These are phyloP conservation scores for Giardia duodenalis DNA, from an alignment of 208 protist species.

Conservation along the genomic window DNA sequence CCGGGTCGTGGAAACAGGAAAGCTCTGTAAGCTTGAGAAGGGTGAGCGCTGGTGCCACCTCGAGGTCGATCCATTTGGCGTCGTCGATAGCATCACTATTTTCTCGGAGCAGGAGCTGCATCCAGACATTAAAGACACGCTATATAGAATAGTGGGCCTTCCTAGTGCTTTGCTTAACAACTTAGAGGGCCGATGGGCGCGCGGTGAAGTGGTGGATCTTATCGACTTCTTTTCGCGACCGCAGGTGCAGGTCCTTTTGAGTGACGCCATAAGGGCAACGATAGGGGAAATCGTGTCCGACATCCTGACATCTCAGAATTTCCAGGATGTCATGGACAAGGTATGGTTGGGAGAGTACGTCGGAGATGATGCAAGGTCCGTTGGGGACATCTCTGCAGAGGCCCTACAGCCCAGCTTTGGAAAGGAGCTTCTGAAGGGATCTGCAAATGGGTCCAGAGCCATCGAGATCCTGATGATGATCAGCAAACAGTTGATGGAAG, in stretches of 20 bases:
- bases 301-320: background rate
- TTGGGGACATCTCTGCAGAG: background rate
- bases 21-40: background rate
- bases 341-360: background rate
- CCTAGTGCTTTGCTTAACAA: background rate
- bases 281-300: background rate
- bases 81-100: constrained; percentile 16
- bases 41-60: background rate
- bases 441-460: background rate
- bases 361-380: background rate
- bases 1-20: constrained; percentile 5
- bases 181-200: background rate
- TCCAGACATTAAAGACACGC: background rate
- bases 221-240: background rate
- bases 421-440: background rate
- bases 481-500: background rate
- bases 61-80: constrained; percentile 15
- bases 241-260: background rate
- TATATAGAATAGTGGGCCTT: background rate
- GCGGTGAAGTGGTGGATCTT: background rate
- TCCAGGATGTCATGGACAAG: background rate
- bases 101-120: background rate
- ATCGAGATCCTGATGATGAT: background rate
- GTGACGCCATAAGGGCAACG: background rate
- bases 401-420: background rate